Percentiles rank a stretch among this genome's conserved stretches.
These are phyloP conservation scores for Epichloe brachyelytri DNA, from an alignment of 2,329 filamentous ascomycete genomes.

Conservation along the genomic window DNA sequence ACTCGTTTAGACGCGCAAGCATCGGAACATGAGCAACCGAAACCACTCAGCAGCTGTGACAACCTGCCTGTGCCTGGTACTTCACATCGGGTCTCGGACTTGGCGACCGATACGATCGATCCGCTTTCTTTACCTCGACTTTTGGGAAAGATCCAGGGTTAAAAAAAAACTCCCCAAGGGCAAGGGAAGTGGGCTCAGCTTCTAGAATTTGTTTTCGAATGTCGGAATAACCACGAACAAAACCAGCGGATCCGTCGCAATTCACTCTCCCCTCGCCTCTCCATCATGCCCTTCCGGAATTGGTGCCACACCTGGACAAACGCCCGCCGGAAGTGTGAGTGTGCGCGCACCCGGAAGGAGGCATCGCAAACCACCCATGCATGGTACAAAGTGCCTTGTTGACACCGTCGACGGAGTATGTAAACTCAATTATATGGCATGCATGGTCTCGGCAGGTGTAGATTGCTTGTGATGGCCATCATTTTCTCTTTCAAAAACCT, in stretches of 20 bases:
- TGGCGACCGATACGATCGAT: background rate
- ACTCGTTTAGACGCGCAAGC: background rate
- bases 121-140: background rate
- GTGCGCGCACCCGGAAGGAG: background rate
- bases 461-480: background rate
- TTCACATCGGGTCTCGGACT: background rate
- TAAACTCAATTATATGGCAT: too few species aligned
- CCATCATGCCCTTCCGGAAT: background rate
- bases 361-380: too few species aligned
- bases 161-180: too few species aligned
- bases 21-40: background rate
- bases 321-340: background rate
- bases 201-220: background rate
- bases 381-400: too few species aligned
- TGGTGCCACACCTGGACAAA: background rate
- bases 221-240: background rate
- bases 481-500: background rate
- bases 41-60: background rate
- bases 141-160: background rate
- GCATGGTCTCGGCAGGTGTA: too few species aligned
- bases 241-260: background rate
- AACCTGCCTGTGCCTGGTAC: too few species aligned
- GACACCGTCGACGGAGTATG: too few species aligned
- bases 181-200: background rate
- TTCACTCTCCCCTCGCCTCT: too few species aligned